Evolutionary conservation across 371 early-diverging fungal species (phyloP).

Genomic region (Gilbertella persicaria): DNA sequence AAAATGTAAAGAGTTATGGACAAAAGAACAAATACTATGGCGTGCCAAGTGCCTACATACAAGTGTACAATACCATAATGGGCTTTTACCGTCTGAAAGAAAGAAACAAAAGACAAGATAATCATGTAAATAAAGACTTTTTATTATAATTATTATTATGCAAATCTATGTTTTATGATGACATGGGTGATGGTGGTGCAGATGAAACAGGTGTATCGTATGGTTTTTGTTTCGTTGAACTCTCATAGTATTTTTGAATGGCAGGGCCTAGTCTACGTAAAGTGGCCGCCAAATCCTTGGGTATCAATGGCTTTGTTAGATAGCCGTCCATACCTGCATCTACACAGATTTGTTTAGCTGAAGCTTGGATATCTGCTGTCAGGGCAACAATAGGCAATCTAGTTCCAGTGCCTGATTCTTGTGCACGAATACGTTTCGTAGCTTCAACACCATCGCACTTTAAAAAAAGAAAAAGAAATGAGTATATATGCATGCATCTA

Average conservation of each 20-base stretch:
- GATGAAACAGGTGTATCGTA: conserved; percentile 24
- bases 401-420: conserved; percentile 16
- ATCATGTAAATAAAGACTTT: background rate
- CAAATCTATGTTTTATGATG: background rate
- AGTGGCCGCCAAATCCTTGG: conserved; percentile 39
- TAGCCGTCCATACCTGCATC: conserved; percentile 65
- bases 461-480: background rate
- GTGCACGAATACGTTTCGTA: conserved; percentile 46
- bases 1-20: conserved; percentile 16
- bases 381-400: conserved; percentile 61
- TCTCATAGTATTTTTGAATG: conserved; percentile 6
- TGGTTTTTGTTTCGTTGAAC: conserved; percentile 2
- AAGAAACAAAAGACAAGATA: conserved; percentile 1
- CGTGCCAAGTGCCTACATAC: conserved; percentile 24
- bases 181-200: conserved; percentile 20
- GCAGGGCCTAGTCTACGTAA: conserved; percentile 27
- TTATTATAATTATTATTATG: too few relatives aligned
- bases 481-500: background rate
- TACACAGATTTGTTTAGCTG: conserved; percentile 53
- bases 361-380: conserved; percentile 58
- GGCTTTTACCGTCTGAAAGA: conserved; percentile 18
- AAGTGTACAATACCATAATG: conserved; percentile 7
- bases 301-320: conserved; percentile 60
- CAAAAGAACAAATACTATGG: conserved; percentile 17
- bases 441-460: conserved; percentile 63